Conservation (phyloP, 2,329 filamentous ascomycete species). For the Fonsecaea monophora region DNA sequence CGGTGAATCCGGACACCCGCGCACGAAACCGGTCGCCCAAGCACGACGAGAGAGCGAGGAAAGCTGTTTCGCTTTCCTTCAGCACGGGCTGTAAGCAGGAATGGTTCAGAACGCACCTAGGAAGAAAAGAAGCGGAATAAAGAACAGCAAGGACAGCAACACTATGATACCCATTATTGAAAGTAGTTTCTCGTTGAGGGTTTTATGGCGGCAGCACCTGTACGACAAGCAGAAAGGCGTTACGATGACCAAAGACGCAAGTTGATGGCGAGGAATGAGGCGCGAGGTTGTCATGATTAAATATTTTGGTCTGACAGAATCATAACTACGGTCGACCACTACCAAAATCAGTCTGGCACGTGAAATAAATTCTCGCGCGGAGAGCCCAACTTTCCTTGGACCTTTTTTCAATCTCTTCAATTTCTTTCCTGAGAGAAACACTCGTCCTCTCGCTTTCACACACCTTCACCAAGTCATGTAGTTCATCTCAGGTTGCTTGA, state of each 20-base stretch:
- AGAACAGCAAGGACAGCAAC: conserved; percentile 33
- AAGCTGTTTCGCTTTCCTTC: conserved; percentile 45
- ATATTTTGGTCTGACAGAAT: conserved; percentile 8
- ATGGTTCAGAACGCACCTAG: conserved; percentile 25
- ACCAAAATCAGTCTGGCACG: conserved; percentile 9
- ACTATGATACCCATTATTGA: conserved; percentile 32
- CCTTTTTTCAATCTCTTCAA: conserved; percentile 5
- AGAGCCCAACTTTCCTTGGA: background rate
- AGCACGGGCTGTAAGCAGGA: background rate
- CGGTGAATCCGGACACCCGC: conserved; percentile 53
- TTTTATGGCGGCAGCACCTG: background rate
- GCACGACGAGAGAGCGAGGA: conserved; percentile 62
- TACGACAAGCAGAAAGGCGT: background rate
- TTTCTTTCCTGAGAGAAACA: background rate
- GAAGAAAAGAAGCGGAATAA: conserved; percentile 33
- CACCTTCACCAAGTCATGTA: conserved; percentile 26
- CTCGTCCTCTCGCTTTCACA: background rate
- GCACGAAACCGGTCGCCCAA: conserved; percentile 61
- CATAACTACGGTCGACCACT: background rate
- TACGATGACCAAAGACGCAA: background rate
- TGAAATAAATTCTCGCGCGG: conserved; percentile 11
- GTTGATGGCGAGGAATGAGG: background rate
- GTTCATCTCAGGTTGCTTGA: conserved; percentile 25
- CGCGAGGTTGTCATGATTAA: conserved; percentile 9
- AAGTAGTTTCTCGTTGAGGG: background rate